Base-by-base conservation (phyloP, 1,139 yeast genomes). In the Pichia sp. region DNA sequence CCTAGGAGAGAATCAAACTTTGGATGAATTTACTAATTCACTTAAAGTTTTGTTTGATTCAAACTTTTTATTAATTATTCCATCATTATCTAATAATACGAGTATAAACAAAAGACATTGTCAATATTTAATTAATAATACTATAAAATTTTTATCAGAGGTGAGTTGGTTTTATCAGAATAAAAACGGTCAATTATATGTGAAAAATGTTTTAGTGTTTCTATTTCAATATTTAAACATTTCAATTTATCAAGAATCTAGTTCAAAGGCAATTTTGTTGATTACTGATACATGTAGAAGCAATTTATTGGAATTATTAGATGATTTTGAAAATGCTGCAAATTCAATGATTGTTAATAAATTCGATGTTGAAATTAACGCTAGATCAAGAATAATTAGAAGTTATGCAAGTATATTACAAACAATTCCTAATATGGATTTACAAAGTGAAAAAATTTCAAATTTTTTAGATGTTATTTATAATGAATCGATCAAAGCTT, bases 321-420 rank as follows among this genome's bases (percentile, higher is more conserved):
- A 79, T 0, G 73, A 74, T 44, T 75, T 84, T 53, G 79, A 79
- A 52, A 59, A 64, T 3, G 69, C 83, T 7, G 67, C 83, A 25
- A 59, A 67, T n/a, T 76, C 76, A 47, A 74, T 83, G 75, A 61
- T 83, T 36, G 66, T 67, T n/a, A 73, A 74, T 46, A 57, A 67
- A 0, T 58, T 62, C 1, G 68, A 76, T 6, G 81, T 80, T 44
- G 63, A 73, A 39, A 67, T 79, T 44, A 76, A 28, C 39, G 54
- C 83, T 1, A 69, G 88, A 52, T 82, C 81, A 57, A 69, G 86
- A 52, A 70, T 85, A 65, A 72, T 78, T 38, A 75, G 78, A 56
- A 74, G 89, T 0, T 76, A 79, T 56, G 73, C 83, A 11, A 81
- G 83, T 27, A 78, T 84, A 42, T 72, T 81, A 31, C 82, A 79